Conservation (phyloP, 192 early-diverging fungal genomes). For the Chytriomyces sp. region DNA sequence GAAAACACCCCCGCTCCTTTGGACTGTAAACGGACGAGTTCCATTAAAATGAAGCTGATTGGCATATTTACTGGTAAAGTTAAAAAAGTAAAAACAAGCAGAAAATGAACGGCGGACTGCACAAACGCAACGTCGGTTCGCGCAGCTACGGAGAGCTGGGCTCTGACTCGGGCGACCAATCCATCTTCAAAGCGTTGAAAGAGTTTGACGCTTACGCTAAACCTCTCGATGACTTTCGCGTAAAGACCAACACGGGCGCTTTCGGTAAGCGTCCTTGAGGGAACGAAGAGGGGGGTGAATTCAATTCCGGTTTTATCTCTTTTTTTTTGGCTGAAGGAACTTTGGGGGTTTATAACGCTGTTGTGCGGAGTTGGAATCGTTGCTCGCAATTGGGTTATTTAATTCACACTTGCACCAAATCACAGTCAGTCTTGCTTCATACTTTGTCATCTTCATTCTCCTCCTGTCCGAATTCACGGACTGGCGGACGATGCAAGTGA, state of each 20-base stretch:
- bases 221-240: slow-evolving; percentile 92
- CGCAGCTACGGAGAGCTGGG: background rate
- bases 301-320: too few relatives aligned
- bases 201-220: slow-evolving; percentile 82
- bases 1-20: too few relatives aligned
- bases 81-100: background rate
- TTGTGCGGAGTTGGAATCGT: too few relatives aligned
- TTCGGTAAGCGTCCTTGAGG: slow-evolving; percentile 51
- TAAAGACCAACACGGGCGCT: slow-evolving; percentile 81
- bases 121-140: background rate
- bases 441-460: slow-evolving; percentile 75
- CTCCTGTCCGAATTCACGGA: slow-evolving; percentile 82
- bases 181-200: slow-evolving; percentile 41
- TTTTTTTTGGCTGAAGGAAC: too few relatives aligned
- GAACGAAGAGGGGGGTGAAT: too few relatives aligned
- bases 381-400: too few relatives aligned
- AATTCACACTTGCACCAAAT: background rate
- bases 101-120: background rate
- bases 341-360: too few relatives aligned
- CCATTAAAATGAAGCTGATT: too few relatives aligned
- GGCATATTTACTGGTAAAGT: too few relatives aligned
- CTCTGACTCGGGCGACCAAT: background rate
- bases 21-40: too few relatives aligned
- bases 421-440: slow-evolving; percentile 78
- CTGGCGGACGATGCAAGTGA: slow-evolving; percentile 69